Evolutionary conservation across 345 rosid species (phyloP), one percentile per base, ranked within the genome.

Genomic region (Arabidopsis suecica): DNA sequence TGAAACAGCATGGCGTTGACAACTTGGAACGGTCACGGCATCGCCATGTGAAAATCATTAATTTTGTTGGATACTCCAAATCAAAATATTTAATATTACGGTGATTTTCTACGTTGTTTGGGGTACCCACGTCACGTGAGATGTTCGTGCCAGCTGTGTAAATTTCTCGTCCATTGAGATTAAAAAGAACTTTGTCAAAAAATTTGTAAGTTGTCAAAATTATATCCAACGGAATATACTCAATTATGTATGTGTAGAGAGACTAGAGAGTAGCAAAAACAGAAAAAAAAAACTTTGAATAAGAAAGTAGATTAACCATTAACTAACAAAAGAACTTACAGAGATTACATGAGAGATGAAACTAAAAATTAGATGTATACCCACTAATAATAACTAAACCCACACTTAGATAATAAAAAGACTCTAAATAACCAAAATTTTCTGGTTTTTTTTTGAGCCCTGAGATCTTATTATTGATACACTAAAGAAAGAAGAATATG

Each of bases 41-140:
- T 18, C 20, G 37, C 48, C 74, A 59, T 60, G 62, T 75, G 79
- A 68, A 75, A 60, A 32, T 60, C 62, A 75, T 60, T 25, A 75
- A 68, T 54, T 50, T 40, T 67, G 68, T 75, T 75, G 73, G 68
- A 75, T 68, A 59, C 68, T 28, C 56, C 6, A 51, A 64, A 22
- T 55, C 57, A 7, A 14, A 34, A 61, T 3, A 22, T 59, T 75
- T 49, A 75, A 32, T 60, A 59, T 8, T 36, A 60, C 4, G 32
- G 63, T 68, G 61, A 61, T 51, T 68, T 55, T 50, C 18, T 47
- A 73, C 23, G 77, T 22, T 37, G 71, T 45, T 38, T 11, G 5
- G 41, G 56, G 71, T 64, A 55, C 71, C 71, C 56, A 64, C 72
- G 34, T 75, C 79, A 76, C 79, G 74, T 76, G 79, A 76, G 56